Evolutionary conservation across 2,329 filamentous ascomycete species (phyloP), one percentile per base, ranked within the genome.

Genomic region (Cladosporium velox): DNA sequence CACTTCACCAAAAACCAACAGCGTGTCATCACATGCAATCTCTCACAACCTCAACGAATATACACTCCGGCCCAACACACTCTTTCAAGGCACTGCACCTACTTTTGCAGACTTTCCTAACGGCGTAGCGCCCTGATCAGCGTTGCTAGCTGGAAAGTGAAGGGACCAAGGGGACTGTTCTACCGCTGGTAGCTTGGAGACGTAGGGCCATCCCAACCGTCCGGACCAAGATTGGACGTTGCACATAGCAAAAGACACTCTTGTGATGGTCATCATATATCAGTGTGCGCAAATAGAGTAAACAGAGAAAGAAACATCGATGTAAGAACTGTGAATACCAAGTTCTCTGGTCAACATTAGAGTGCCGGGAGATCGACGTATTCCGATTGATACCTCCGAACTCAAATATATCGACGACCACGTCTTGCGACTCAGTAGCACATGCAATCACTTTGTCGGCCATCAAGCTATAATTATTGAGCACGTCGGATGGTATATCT

Each of bases 111-210:
- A 32, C 30, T 55, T 55, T 34, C 15, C 18, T n/a, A 34, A 55
- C 28, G 52, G 7, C 52, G 18, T 28, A 28, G 32, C 18, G 15
- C 52, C 30, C 30, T 21, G 28, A 55, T 32, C 28, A 34, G 7
- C 28, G 30, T 55, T 55, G 52, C 52, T 55, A 55, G 52, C 18
- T 21, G 26, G 6, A 55, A 55, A 30, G 11, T 34, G 30, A 21
- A 34, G 24, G 24, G 52, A 55, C 34, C 15, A 30, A 30, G 28
- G 28, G 28, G 28, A 34, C 30, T n/a, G 15, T 10, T 30, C 52
- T 34, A 55, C 28, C 52, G 52, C 30, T 55, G 52, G 52, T 55
- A 32, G 52, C 28, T 55, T n/a, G 32, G 28, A 32, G 52, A n/a
- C 52, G 52, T 55, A 55, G 28, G 41, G 5, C n/a, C 10, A 47